Evolutionary conservation across 129 eudicot species (phyloP).

Genomic region (Oenanthe sinensis): DNA sequence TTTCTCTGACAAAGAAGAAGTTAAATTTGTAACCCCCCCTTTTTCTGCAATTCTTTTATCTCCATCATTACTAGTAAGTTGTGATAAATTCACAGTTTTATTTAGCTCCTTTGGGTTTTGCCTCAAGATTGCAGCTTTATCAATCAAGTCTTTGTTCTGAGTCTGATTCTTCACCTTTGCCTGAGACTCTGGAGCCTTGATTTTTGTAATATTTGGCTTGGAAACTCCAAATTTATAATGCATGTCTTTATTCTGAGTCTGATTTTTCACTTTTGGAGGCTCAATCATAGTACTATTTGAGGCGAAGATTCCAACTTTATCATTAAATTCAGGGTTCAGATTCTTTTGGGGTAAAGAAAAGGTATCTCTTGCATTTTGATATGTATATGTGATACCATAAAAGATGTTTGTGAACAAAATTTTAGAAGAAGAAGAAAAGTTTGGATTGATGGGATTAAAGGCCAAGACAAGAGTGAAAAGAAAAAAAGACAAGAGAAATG

Average conservation of each 20-base stretch:
- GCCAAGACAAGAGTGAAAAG: slow-evolving; percentile 61
- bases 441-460: slow-evolving; percentile 39
- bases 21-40: not conserved
- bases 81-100: slow-evolving; percentile 4
- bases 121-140: slow-evolving; percentile 2
- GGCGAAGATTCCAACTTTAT: not conserved
- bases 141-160: not conserved
- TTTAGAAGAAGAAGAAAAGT: slow-evolving; percentile 39
- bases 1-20: slow-evolving; percentile 14
- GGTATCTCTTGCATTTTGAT: slow-evolving; percentile 17
- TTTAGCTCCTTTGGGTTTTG: slow-evolving; percentile 3
- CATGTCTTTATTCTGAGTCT: not conserved
- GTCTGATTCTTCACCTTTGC: not conserved
- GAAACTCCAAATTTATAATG: not conserved
- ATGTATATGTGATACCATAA: slow-evolving; percentile 1
- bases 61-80: not conserved
- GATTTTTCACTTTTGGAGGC: not conserved
- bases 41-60: not conserved
- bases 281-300: not conserved
- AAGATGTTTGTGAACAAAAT: slow-evolving; percentile 48
- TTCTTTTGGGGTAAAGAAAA: slow-evolving; percentile 20
- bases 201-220: slow-evolving; percentile 11
- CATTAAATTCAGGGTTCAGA: not conserved
- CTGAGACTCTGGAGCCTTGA: slow-evolving; percentile 16
- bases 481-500: slow-evolving; percentile 41